Evolutionary conservation across 306 rosid genomes (phyloP).

Genomic region (Hylodesmum podocarpum): DNA sequence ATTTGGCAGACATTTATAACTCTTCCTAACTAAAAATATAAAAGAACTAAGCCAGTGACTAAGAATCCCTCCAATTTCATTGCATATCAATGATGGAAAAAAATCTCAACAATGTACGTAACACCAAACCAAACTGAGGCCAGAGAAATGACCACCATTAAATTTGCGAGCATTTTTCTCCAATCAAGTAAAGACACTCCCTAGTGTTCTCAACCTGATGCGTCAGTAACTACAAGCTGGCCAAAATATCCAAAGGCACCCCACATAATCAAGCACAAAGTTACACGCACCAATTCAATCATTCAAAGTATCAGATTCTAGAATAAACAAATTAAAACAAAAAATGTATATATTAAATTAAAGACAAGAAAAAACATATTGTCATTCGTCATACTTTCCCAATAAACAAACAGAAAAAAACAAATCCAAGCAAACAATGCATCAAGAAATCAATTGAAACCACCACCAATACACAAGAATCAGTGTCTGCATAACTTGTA

Average conservation of each 20-base stretch:
- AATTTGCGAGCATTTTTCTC: not conserved
- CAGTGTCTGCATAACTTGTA: not conserved
- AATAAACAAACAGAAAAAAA: conserved; percentile 20
- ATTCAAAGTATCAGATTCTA: not conserved
- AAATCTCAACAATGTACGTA: not conserved
- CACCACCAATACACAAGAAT: not conserved
- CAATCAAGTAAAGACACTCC: not conserved
- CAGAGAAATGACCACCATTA: not conserved
- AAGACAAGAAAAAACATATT: not conserved
- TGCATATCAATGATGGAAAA: not conserved
- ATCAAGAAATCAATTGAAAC: conserved; percentile 11
- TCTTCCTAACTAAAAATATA: conserved; percentile 3
- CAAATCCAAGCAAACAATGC: conserved; percentile 13
- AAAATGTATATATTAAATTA: no score
- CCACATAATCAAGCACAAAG: not conserved
- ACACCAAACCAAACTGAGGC: not conserved
- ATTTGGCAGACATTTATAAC: not conserved
- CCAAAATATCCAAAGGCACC: not conserved
- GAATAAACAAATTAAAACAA: not conserved
- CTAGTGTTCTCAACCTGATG: not conserved
- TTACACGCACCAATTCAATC: conserved; percentile 14
- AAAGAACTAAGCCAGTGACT: not conserved
- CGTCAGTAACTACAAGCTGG: conserved; percentile 17
- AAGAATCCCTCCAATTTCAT: not conserved
- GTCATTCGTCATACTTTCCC: conserved; percentile 38